phyloP scores from a whole-genome alignment of 2,329 filamentous ascomycete genomes.

The Sporothrix brasiliensis region DNA sequence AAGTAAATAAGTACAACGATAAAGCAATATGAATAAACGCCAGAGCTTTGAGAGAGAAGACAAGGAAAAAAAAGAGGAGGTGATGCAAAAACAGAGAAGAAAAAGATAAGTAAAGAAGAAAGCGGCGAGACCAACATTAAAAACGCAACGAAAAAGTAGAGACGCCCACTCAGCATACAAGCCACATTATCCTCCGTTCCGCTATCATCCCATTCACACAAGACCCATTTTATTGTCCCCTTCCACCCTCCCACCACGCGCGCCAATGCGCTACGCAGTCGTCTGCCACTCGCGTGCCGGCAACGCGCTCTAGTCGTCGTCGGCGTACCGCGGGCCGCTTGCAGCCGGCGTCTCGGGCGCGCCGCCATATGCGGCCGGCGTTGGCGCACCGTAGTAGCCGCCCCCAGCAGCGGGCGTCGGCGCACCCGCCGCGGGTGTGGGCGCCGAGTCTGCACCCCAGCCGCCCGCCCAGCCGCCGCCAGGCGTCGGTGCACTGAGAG shows the following conservation, averaged over 20 bases:
- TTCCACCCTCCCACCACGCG: too few relatives aligned
- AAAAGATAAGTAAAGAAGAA: neutral
- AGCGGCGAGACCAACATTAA: neutral
- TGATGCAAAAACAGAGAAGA: neutral
- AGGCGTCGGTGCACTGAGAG: constrained; percentile 67
- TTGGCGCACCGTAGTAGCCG: constrained; percentile 62
- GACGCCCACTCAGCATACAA: neutral
- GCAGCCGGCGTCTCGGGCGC: constrained; percentile 65
- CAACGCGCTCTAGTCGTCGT: constrained; percentile 49
- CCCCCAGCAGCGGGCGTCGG: constrained; percentile 70
- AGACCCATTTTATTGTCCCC: too few relatives aligned
- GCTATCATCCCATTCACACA: neutral
- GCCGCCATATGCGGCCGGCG: constrained; percentile 63
- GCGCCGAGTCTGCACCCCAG: constrained; percentile 65
- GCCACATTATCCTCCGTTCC: neutral
- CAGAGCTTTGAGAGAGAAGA: constrained; percentile 7
- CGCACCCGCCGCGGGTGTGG: constrained; percentile 66
- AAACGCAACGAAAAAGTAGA: too few relatives aligned
- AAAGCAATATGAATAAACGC: constrained; percentile 5
- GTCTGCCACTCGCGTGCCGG: neutral
- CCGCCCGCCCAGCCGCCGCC: constrained; percentile 64
- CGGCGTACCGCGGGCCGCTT: constrained; percentile 58
- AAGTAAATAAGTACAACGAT: neutral
- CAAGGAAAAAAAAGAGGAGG: neutral
- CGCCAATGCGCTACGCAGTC: neutral